Evolutionary conservation across 139 green algal genomes (phyloP).

Genomic region (Mesostigma viride): DNA sequence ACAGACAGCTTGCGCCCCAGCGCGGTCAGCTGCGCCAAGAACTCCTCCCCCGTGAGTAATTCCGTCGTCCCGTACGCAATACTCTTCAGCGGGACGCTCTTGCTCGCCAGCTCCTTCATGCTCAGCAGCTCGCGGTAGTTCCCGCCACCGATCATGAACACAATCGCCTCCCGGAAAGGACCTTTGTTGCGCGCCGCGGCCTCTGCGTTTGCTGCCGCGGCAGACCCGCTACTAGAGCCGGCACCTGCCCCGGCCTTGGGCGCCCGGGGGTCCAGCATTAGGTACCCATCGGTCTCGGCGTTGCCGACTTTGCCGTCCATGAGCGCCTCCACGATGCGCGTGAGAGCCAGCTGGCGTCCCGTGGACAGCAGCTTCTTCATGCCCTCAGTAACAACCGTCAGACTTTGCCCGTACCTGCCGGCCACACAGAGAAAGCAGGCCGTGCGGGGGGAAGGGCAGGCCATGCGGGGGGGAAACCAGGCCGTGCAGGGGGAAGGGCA

Average conservation of each 20-base stretch:
- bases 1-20: conserved; percentile 52
- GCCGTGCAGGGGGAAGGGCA: too few relatives aligned
- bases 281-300: conserved; percentile 51
- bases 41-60: conserved; percentile 60
- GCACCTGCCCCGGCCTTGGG: conserved; percentile 43
- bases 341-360: conserved; percentile 56
- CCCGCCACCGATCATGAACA: conserved; percentile 94
- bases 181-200: conserved; percentile 26
- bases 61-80: conserved; percentile 92
- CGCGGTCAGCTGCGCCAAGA: conserved; percentile 64
- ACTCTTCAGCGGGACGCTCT: conserved; percentile 13
- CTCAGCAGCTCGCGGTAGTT: conserved; percentile 87
- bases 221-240: too few relatives aligned
- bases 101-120: conserved; percentile 50
- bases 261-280: conserved; percentile 60
- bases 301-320: conserved; percentile 56
- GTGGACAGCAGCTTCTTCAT: conserved; percentile 82
- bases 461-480: too few relatives aligned
- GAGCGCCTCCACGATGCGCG: conserved; percentile 70
- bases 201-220: too few relatives aligned
- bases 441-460: too few relatives aligned
- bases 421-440: too few relatives aligned
- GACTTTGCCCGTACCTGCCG: conserved; percentile 34
- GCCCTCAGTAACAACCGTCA: conserved; percentile 73
- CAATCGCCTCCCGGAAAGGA: conserved; percentile 70